Percentiles rank a stretch among this genome's conserved stretches.
These are phyloP conservation scores for Trichosporon sp. DNA, from an alignment of 1,284 basidiomycete genomes.

Conservation along the genomic window DNA sequence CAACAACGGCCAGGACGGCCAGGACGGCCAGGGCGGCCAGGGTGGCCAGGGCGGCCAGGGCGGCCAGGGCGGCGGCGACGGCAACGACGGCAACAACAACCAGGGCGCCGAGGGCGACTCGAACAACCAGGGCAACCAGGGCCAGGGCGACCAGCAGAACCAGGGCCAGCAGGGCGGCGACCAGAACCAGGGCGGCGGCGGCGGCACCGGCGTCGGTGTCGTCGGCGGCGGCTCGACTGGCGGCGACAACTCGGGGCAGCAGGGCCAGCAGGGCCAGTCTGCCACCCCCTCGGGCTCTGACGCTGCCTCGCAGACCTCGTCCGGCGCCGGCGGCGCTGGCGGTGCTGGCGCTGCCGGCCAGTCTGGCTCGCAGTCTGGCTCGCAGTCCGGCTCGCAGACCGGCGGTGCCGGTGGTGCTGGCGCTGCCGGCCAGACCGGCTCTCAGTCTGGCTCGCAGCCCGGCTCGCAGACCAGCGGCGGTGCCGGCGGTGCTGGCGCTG, in stretches of 20 bases:
- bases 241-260: slow-evolving; percentile 6
- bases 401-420: not conserved
- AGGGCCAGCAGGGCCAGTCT: slow-evolving; percentile 4
- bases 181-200: slow-evolving; percentile 1
- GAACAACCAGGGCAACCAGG: not conserved
- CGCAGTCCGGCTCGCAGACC: not conserved
- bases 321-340: not conserved
- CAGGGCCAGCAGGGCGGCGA: slow-evolving; percentile 1
- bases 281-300: slow-evolving; percentile 11
- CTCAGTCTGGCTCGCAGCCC: not conserved
- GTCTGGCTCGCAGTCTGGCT: slow-evolving; percentile 7
- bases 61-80: not conserved
- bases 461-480: not conserved
- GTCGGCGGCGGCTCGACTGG: not conserved
- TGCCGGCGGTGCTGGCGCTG: slow-evolving; percentile 1
- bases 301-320: not conserved
- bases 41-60: not conserved
- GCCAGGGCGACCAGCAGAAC: not conserved
- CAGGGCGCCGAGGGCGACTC: not conserved
- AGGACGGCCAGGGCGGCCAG: not conserved
- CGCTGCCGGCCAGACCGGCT: not conserved
- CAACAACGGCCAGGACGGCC: not conserved
- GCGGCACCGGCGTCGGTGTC: not conserved
- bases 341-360: slow-evolving; percentile 2
- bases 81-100: not conserved